phyloP scores from a whole-genome alignment of 2,329 filamentous ascomycete species.

The Epichloe glyceriae region DNA sequence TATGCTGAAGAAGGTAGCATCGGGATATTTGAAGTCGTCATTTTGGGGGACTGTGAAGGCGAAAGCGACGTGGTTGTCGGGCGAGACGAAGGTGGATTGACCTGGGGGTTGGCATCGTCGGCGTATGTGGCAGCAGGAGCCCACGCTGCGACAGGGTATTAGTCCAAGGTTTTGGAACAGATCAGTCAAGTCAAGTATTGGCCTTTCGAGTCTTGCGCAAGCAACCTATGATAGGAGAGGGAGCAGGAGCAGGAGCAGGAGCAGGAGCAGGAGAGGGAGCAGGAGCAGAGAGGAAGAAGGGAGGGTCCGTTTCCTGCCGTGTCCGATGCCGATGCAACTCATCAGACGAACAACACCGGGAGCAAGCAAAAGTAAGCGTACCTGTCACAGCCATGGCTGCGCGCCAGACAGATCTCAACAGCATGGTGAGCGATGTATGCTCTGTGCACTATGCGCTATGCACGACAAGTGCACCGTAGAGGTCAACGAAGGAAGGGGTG shows the following conservation, averaged over 20 bases:
- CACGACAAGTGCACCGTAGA: background rate
- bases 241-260: too few species aligned
- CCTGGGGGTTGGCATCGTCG: constrained; percentile 16
- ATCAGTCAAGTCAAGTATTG: background rate
- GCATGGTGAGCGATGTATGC: constrained; percentile 11
- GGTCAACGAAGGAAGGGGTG: background rate
- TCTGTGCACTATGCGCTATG: background rate
- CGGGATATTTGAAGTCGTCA: constrained; percentile 23
- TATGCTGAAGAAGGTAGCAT: constrained; percentile 37
- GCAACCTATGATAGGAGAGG: background rate
- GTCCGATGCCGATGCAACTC: background rate
- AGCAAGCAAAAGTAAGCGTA: constrained; percentile 7
- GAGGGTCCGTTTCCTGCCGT: background rate
- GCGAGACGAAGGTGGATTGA: constrained; percentile 32
- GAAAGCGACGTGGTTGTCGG: constrained; percentile 32
- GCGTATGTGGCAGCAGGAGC: constrained; percentile 13
- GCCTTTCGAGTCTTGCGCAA: background rate
- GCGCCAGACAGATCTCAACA: constrained; percentile 17
- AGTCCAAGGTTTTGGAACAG: background rate
- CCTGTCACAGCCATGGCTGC: constrained; percentile 16
- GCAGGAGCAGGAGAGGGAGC: too few species aligned
- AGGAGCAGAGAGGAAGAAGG: too few species aligned
- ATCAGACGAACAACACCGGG: background rate
- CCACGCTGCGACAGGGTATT: constrained; percentile 9
- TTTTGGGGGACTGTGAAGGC: constrained; percentile 36